Base-by-base conservation (phyloP, 106 monocot genomes). In the Iris macrosiphon region DNA sequence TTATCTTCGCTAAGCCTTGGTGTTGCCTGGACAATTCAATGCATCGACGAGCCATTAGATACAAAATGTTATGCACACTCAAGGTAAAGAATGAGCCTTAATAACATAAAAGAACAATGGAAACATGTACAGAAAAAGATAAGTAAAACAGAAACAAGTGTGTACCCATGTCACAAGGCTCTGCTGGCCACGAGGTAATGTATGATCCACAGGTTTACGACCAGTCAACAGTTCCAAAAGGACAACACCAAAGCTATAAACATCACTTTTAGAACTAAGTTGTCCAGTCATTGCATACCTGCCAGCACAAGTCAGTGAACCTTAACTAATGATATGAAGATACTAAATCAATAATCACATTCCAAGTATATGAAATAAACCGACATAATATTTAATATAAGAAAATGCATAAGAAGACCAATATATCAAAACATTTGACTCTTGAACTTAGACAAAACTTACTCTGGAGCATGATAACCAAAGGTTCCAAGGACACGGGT, bases 401-500 rank as follows among this genome's bases (percentile, higher is more conserved):
- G 34, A 35, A 35, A 35, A 35, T 35, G 34, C 34, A 35, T 10
- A 6, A 6, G 4, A 35, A n/a, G n/a, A n/a, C n/a, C n/a, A 35
- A 35, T 4, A 35, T 35, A 35, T 35, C 34, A 35, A 35, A 4
- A 35, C n/a, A 35, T 6, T 35, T 35, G 34, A 35, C 7, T 35
- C 34, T 35, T 4, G 34, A 35, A 35, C 10, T 4, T 10, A 35
- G 10, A 6, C 2, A 7, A 25, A 54, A 74, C 77, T 60, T 64
- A 92, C 92, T 92, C 92, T 15, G 92, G 92, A 28, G 92, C 86
- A 73, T 92, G 92, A 73, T 92, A 86, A 49, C 91, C 91, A 70
- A 92, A 92, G 3, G 92, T 86, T 35, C 92, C 92, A 60, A 92
- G 86, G 50, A 92, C 86, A 62, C 86, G 75, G 24, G 86, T 92